Evolutionary conservation across 2,329 filamentous ascomycete species (phyloP).

Genomic region (Fusarium verticillioides): DNA sequence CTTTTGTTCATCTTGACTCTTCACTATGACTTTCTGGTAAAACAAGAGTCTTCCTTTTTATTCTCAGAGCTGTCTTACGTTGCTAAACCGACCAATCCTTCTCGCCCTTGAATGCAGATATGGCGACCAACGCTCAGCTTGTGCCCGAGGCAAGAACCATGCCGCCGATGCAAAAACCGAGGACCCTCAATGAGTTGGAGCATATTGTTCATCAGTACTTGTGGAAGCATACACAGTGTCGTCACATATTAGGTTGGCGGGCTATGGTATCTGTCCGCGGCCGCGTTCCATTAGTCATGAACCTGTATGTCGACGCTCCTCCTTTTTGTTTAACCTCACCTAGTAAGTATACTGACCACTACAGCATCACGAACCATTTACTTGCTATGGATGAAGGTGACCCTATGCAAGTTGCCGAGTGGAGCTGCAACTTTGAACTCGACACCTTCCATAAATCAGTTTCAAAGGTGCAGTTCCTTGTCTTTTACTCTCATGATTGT

Average conservation of each 20-base stretch:
- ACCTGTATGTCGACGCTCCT: background rate
- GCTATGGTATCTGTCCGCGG: rapidly evolving
- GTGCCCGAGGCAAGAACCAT: rapidly evolving
- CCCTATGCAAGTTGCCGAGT: background rate
- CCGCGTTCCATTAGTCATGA: rapidly evolving
- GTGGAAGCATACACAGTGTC: rapidly evolving
- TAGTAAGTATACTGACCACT: background rate
- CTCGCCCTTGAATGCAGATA: rapidly evolving
- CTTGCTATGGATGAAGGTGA: rapidly evolving
- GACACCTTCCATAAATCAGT: background rate
- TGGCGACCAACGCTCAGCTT: background rate
- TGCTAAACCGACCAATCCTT: background rate
- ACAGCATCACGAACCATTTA: background rate
- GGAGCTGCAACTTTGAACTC: background rate
- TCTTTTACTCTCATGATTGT: rapidly evolving
- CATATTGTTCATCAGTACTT: background rate
- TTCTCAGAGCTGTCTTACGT: background rate
- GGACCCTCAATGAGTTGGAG: rapidly evolving
- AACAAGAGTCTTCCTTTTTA: rapidly evolving
- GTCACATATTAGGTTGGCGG: background rate
- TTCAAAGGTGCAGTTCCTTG: background rate
- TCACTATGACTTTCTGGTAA: background rate
- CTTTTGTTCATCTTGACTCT: background rate
- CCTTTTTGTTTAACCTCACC: background rate
- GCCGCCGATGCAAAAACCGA: background rate